phyloP scores from a whole-genome alignment of 805 yeast genomes.

The Candida multigemmis region DNA sequence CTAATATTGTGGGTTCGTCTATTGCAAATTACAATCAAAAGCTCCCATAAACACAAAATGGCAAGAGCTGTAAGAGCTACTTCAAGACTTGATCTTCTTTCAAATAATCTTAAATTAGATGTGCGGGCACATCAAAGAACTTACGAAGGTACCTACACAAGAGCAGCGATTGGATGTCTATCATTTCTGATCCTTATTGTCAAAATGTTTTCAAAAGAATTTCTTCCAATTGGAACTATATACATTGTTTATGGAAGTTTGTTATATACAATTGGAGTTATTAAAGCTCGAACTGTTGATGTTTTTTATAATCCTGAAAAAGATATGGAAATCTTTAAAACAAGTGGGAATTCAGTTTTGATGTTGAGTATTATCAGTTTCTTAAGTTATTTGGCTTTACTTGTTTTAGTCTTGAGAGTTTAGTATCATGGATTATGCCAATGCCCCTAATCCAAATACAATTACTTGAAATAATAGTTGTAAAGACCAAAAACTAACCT shows the following conservation, averaged over 20 bases:
- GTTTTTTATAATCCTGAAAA: conserved; percentile 27
- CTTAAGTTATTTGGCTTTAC: conserved; percentile 39
- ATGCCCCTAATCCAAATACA: conserved; percentile 72
- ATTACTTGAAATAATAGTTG: conserved; percentile 77
- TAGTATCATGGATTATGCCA: conserved; percentile 10
- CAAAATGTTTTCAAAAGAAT: conserved; percentile 55
- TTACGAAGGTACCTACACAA: conserved; percentile 73
- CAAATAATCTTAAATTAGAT: conserved; percentile 36
- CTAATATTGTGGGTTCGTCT: background rate
- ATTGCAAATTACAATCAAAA: background rate
- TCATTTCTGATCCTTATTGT: conserved; percentile 58
- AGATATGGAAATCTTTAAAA: conserved; percentile 37
- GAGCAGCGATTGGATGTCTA: conserved; percentile 63
- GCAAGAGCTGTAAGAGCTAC: no score
- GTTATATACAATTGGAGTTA: conserved; percentile 30
- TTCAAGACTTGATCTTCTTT: conserved; percentile 26
- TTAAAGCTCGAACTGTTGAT: conserved; percentile 24
- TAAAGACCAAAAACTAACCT: conserved; percentile 89
- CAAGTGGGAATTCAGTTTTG: conserved; percentile 57
- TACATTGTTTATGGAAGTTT: conserved; percentile 52
- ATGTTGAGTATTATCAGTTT: conserved; percentile 42
- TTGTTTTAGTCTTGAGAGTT: conserved; percentile 41
- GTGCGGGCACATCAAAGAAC: conserved; percentile 71
- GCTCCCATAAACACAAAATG: conserved; percentile 5
- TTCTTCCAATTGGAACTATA: conserved; percentile 57